Percentiles rank a stretch among this genome's conserved stretches.
Evolutionary conservation across 139 green algal genomes (phyloP).

Genomic region (Chlorella sorokiniana): DNA sequence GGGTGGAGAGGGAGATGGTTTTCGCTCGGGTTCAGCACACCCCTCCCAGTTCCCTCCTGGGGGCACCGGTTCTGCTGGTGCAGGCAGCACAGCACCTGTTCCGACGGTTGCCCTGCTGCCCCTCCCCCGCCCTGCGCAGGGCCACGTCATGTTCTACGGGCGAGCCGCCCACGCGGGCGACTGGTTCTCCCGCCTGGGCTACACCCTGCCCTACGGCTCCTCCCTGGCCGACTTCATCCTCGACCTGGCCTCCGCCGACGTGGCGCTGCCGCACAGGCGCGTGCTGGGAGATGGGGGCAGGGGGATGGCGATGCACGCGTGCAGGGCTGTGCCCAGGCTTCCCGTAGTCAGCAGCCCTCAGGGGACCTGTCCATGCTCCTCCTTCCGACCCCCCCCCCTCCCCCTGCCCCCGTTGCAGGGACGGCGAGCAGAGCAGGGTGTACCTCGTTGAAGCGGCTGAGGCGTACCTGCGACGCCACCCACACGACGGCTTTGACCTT

Average conservation of each 20-base stretch:
- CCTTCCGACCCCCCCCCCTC: not conserved
- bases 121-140: conserved; percentile 38
- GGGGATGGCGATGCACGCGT: no score
- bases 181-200: conserved; percentile 70
- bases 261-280: not conserved
- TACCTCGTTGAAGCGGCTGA: conserved; percentile 46
- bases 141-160: conserved; percentile 86
- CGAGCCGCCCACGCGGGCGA: conserved; percentile 50
- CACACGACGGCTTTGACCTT: conserved; percentile 34
- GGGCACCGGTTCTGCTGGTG: no score
- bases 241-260: conserved; percentile 76
- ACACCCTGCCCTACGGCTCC: conserved; percentile 67
- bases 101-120: not conserved
- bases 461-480: conserved; percentile 29
- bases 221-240: conserved; percentile 85
- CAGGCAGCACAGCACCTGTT: no score
- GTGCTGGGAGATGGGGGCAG: not conserved
- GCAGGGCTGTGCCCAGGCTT: no score
- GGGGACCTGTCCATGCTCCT: no score
- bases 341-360: no score
- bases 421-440: conserved; percentile 23
- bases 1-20: no score
- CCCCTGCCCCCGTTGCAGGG: conserved; percentile 1
- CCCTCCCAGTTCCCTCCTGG: no score
- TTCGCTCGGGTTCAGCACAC: no score